Base-by-base conservation (phyloP, 2,329 filamentous ascomycete species). In the Amauroascus niger region DNA sequence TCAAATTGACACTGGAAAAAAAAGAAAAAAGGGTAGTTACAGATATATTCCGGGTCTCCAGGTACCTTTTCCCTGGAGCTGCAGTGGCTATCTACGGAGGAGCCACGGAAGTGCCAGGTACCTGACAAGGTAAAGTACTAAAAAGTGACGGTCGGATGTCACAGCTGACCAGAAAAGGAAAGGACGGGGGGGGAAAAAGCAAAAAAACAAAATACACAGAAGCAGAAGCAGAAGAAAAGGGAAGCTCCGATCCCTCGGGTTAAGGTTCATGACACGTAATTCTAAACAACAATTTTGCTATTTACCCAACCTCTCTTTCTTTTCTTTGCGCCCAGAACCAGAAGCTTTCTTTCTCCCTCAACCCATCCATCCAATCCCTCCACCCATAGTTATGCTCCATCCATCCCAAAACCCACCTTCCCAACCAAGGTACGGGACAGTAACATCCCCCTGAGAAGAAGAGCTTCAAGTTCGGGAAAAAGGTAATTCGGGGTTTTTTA, bases 181-280 rank as follows among this genome's bases (percentile, higher is more conserved):
- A 35, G 14, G 8, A n/a, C n/a, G n/a, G n/a, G n/a, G n/a, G n/a
- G n/a, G n/a, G n/a, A n/a, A 40, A 40, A 40, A 40, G 18, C 4
- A 3, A 35, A 35, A 35, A 6, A 3, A 14, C 4, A 35, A 35
- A 35, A 4, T 35, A 35, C 4, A n/a, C n/a, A 37, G 14, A 40
- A 16, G 37, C 18, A 40, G 20, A 20, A 18, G 13, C 5, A 40
- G n/a, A 6, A 40, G 16, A 18, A 16, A 9, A 40, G 20, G 24
- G 39, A 18, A 24, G 18, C 20, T 41, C 39, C 4, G 39, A 41
- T 41, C 39, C 18, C 39, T 30, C 24, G 28, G 18, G 39, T 28
- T 14, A 39, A 49, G 33, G 46, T 49, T 49, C 46, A 49, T 40
- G 46, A 49, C 46, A 39, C 46, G 46, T 49, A 49, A 49, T 49